Evolutionary conservation across 106 monocot species (phyloP).

Genomic region (Platanthera zijinensis): DNA sequence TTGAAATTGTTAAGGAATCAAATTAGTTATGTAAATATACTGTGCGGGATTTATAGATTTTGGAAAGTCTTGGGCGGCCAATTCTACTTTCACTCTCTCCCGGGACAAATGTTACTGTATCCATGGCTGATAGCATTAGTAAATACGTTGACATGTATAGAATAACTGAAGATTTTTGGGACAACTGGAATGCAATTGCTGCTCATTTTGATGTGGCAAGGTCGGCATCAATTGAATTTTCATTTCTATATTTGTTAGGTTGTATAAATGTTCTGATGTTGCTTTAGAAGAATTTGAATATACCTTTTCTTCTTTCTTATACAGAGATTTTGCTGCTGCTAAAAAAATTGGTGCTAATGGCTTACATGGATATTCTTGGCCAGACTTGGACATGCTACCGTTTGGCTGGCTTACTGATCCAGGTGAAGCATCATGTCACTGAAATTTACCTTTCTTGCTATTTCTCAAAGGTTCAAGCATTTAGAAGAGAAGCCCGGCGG

Average conservation of each 20-base stretch:
- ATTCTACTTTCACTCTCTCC: constrained; percentile 77
- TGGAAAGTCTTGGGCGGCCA: constrained; percentile 56
- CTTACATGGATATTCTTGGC: constrained; percentile 80
- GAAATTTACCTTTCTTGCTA: background rate
- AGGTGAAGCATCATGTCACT: constrained; percentile 25
- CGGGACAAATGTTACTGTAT: constrained; percentile 50
- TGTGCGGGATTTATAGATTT: constrained; percentile 30
- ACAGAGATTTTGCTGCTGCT: constrained; percentile 68
- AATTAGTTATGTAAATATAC: background rate
- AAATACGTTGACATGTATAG: constrained; percentile 78
- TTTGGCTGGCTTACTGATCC: constrained; percentile 95
- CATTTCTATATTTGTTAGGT: background rate
- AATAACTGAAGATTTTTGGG: constrained; percentile 93
- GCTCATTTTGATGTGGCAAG: constrained; percentile 81
- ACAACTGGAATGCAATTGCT: constrained; percentile 68
- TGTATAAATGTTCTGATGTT: background rate
- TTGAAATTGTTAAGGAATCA: background rate
- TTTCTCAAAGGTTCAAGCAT: background rate
- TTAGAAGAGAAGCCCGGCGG: background rate
- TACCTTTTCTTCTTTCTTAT: background rate
- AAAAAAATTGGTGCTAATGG: constrained; percentile 66
- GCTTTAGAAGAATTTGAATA: background rate
- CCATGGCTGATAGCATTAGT: constrained; percentile 51
- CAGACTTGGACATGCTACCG: constrained; percentile 97
- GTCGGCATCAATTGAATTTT: constrained; percentile 23